A percentile compares a stretch with the other conserved stretches of the same genome.
Conservation (phyloP, 129 eudicot genomes). For the Flaveria linearis region DNA sequence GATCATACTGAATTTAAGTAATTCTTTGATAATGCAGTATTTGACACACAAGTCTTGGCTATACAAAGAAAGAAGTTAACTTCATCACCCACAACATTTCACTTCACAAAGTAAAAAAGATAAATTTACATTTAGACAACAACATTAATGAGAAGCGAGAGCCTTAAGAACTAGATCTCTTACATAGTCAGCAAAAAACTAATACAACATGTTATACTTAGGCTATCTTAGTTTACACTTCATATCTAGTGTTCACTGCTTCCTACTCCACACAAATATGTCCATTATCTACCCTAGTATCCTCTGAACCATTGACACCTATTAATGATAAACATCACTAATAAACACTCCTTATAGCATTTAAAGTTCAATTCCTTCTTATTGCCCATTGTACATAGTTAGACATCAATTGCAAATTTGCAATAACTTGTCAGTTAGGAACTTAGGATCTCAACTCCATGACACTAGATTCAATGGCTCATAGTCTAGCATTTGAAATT, state of each 20-base stretch:
- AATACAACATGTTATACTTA: background rate
- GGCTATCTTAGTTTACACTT: background rate
- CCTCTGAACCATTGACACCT: slow-evolving; percentile 14
- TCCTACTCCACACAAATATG: background rate
- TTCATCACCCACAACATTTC: slow-evolving; percentile 13
- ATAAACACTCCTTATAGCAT: background rate
- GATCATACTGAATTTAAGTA: background rate
- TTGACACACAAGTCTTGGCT: slow-evolving; percentile 2
- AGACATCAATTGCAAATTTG: background rate
- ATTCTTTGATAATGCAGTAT: background rate
- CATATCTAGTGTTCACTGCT: slow-evolving; percentile 10
- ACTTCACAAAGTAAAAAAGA: background rate
- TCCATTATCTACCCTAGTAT: background rate
- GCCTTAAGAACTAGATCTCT: slow-evolving; percentile 1
- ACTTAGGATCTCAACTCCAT: slow-evolving; percentile 5
- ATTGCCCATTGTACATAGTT: background rate
- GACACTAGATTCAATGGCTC: background rate
- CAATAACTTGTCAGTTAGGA: no score
- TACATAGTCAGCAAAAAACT: background rate
- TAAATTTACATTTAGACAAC: slow-evolving; percentile 13
- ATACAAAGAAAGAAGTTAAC: slow-evolving; percentile 4
- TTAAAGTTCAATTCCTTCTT: background rate
- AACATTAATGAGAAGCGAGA: background rate
- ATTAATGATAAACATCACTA: no score
- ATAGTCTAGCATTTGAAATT: background rate